Evolutionary conservation across 2,329 filamentous ascomycete genomes (phyloP).

Genomic region (Ceratocystis albifundus): DNA sequence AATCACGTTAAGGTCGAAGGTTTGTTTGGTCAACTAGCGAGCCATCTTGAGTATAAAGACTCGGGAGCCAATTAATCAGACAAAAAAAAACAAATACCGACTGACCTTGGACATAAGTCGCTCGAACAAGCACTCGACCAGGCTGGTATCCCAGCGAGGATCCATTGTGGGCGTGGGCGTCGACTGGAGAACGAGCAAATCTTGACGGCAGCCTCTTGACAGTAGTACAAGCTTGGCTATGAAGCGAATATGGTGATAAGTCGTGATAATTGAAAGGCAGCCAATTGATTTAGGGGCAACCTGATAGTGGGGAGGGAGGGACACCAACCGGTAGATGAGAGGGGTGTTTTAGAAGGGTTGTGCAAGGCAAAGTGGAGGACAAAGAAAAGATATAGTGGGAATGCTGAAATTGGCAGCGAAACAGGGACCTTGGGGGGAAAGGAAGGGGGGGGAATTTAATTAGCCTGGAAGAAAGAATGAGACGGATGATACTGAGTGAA

Average conservation of each 20-base stretch:
- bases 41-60: too few species aligned
- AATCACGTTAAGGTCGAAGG: not conserved
- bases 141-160: conserved; percentile 38
- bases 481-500: not conserved
- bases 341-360: conserved; percentile 8
- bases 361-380: not conserved
- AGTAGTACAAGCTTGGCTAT: not conserved
- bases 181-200: not conserved
- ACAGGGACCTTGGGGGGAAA: not conserved
- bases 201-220: not conserved
- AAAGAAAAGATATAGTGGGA: not conserved
- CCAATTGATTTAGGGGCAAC: not conserved
- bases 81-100: conserved; percentile 17
- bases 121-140: conserved; percentile 48
- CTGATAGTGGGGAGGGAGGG: not conserved
- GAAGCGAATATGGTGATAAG: not conserved
- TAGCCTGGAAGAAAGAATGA: conserved; percentile 1
- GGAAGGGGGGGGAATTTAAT: not conserved
- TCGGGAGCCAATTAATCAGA: not conserved
- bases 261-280: not conserved
- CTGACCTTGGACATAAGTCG: conserved; percentile 48
- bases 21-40: too few species aligned
- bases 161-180: conserved; percentile 18
- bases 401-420: conserved; percentile 8
- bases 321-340: not conserved